Evolutionary conservation across 139 green algal genomes (phyloP).

Genomic region (Asterochloris sp.): DNA sequence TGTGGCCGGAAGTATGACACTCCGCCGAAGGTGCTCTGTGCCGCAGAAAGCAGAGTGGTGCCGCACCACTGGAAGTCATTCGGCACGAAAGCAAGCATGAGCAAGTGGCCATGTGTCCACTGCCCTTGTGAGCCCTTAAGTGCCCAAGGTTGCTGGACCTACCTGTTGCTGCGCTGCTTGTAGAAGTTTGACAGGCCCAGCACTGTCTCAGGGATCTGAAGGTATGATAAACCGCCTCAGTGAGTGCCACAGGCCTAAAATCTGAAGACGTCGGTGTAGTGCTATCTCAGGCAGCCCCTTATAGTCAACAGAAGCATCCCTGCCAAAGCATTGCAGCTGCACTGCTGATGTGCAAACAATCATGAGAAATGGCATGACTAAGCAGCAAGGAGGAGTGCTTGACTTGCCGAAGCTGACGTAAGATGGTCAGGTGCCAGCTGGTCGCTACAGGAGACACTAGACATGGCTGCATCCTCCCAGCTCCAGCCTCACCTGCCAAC

Average conservation of each 20-base stretch:
- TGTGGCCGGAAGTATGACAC: too few species aligned
- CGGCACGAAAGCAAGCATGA: too few species aligned
- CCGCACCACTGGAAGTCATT: too few species aligned
- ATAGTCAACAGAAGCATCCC: not conserved
- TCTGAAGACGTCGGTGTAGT: not conserved
- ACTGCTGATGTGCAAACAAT: not conserved
- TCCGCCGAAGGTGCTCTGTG: too few species aligned
- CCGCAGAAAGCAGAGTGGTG: too few species aligned
- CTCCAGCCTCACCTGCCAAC: not conserved
- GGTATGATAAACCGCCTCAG: not conserved
- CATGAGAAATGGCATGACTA: too few species aligned
- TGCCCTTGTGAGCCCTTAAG: not conserved
- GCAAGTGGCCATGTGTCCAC: too few species aligned
- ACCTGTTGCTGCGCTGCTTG: slow-evolving; percentile 41
- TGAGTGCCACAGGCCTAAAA: not conserved
- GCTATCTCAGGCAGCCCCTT: not conserved
- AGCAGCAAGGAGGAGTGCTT: too few species aligned
- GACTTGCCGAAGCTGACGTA: too few species aligned
- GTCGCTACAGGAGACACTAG: not conserved
- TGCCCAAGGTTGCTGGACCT: slow-evolving; percentile 3
- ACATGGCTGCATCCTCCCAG: too few species aligned
- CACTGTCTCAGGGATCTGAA: slow-evolving; percentile 23
- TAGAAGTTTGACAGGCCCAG: slow-evolving; percentile 38
- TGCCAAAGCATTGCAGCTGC: not conserved
- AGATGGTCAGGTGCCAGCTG: not conserved